These are phyloP conservation scores for Chamaecyparis obtusa DNA, from an alignment of 75 land plant genomes.

Conservation along the genomic window DNA sequence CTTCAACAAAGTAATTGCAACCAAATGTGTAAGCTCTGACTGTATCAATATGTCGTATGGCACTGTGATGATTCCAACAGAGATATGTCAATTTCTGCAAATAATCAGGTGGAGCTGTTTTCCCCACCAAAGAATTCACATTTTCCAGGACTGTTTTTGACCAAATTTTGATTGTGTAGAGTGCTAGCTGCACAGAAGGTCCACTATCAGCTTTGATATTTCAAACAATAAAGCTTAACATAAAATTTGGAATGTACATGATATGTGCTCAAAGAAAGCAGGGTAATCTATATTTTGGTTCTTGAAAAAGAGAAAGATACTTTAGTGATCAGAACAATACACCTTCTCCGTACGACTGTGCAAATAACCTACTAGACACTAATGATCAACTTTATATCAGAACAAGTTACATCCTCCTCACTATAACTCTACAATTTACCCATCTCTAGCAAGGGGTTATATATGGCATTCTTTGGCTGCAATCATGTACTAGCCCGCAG, in stretches of 20 bases:
- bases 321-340: background rate
- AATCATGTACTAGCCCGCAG: background rate
- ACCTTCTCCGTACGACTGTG: no score
- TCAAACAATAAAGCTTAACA: background rate
- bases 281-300: background rate
- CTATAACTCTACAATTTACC: background rate
- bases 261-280: background rate
- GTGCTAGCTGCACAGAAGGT: constrained; percentile 31
- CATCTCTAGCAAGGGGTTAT: background rate
- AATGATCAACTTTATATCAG: background rate
- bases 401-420: background rate
- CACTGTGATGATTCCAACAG: constrained; percentile 91
- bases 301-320: no score
- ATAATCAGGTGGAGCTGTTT: constrained; percentile 82
- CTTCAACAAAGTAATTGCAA: constrained; percentile 91
- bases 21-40: constrained; percentile 98
- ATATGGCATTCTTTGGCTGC: background rate
- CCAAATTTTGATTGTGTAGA: constrained; percentile 90
- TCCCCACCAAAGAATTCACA: constrained; percentile 75
- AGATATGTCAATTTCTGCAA: constrained; percentile 84
- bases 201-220: background rate
- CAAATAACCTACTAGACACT: background rate
- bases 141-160: constrained; percentile 87
- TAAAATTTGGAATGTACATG: background rate
- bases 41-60: constrained; percentile 87